These are phyloP conservation scores for Psidium friedrichsthalianum DNA, from an alignment of 345 rosid species.

Conservation along the genomic window DNA sequence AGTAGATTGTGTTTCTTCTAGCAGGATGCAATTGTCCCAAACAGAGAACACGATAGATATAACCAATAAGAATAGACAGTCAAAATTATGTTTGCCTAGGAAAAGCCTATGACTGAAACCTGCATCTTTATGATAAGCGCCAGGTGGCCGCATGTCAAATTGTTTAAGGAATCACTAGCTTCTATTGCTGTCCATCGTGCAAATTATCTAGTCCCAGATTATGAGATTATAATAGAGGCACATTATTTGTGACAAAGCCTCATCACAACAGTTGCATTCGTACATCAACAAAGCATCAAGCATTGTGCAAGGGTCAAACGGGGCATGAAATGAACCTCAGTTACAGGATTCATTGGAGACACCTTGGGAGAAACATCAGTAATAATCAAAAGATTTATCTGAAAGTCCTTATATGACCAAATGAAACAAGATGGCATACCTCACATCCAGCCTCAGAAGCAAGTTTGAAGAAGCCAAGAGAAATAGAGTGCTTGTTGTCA, in stretches of 20 bases:
- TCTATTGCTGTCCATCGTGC: neutral
- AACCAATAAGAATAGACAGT: neutral
- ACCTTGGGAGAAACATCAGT: neutral
- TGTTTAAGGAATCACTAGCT: neutral
- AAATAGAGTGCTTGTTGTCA: conserved; percentile 56
- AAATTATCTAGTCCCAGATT: neutral
- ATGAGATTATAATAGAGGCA: neutral
- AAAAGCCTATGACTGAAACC: neutral
- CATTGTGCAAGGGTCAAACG: neutral
- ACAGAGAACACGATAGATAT: neutral
- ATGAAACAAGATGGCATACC: conserved; percentile 15
- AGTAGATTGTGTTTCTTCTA: neutral
- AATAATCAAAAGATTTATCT: neutral
- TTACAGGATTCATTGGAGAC: neutral
- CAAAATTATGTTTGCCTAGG: neutral
- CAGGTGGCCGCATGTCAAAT: neutral
- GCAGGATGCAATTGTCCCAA: neutral
- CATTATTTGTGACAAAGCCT: neutral
- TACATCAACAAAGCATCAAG: neutral
- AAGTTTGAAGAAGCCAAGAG: conserved; percentile 87
- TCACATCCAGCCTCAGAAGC: conserved; percentile 78
- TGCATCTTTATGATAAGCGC: neutral
- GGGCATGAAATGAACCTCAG: neutral
- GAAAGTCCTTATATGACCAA: neutral
- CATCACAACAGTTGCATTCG: neutral